phyloP scores from a whole-genome alignment of 2,329 filamentous ascomycete genomes.

The Rosellinia necatrix region DNA sequence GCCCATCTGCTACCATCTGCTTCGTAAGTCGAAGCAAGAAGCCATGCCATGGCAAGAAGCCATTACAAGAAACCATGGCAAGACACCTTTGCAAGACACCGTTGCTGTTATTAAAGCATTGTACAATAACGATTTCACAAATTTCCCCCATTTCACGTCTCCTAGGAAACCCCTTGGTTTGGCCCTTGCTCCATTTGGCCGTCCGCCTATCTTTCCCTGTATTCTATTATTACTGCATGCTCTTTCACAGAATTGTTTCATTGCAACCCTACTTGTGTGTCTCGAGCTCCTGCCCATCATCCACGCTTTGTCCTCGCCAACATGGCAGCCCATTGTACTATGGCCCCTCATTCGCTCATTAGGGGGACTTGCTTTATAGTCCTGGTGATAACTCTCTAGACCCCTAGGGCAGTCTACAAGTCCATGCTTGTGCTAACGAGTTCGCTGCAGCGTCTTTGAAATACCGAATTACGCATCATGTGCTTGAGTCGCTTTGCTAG shows the following conservation, averaged over 20 bases:
- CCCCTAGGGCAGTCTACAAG: not conserved
- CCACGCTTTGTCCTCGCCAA: not conserved
- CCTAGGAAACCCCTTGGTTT: not conserved
- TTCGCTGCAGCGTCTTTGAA: conserved; percentile 5
- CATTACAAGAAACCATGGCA: too few species aligned
- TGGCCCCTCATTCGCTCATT: too few species aligned
- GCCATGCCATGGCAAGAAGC: too few species aligned
- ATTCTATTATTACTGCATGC: not conserved
- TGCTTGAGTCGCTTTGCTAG: conserved; percentile 26
- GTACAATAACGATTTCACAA: too few species aligned
- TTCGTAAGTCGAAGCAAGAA: conserved; percentile 1
- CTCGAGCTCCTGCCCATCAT: not conserved
- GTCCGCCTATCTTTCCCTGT: not conserved
- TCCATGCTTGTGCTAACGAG: conserved; percentile 18
- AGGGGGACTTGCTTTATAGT: too few species aligned
- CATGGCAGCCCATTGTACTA: not conserved
- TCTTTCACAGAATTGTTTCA: not conserved
- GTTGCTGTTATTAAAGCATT: too few species aligned
- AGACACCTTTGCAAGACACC: too few species aligned
- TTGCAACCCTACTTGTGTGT: too few species aligned
- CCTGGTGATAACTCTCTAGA: too few species aligned
- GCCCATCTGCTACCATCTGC: too few species aligned
- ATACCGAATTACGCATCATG: conserved; percentile 30
- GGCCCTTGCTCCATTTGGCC: not conserved
- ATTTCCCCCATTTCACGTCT: not conserved